These are phyloP conservation scores for Heteromeles arbutifolia DNA, from an alignment of 306 rosid genomes.

Conservation along the genomic window DNA sequence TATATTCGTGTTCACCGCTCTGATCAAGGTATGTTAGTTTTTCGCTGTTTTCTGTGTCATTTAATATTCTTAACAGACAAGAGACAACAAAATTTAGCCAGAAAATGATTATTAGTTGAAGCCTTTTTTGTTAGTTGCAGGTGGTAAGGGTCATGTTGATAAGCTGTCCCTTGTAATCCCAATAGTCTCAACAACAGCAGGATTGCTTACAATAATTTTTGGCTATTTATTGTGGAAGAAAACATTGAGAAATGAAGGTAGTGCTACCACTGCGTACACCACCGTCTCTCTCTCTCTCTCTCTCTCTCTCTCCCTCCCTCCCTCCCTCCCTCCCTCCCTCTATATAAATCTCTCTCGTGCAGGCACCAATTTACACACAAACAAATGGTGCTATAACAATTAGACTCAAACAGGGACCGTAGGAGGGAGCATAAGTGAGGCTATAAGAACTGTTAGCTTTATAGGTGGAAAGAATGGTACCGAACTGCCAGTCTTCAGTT, in stretches of 20 bases:
- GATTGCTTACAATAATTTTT: neutral
- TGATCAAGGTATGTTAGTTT: neutral
- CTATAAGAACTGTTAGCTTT: slow-evolving; percentile 4
- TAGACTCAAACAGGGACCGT: neutral
- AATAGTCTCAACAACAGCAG: neutral
- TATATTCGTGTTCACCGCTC: neutral
- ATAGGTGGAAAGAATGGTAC: slow-evolving; percentile 24
- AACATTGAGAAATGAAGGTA: neutral
- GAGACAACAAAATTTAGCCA: neutral
- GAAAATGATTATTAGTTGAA: neutral
- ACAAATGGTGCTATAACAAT: neutral
- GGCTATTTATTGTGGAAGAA: neutral
- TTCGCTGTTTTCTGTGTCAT: neutral
- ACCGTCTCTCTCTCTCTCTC: no score
- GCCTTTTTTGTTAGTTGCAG: neutral
- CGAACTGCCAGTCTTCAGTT: slow-evolving; percentile 30
- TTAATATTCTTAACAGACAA: neutral
- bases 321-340: no score
- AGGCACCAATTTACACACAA: no score
- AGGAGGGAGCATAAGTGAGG: neutral
- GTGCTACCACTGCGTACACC: neutral
- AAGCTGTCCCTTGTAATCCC: neutral
- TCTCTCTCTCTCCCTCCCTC: no score
- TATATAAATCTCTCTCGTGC: no score
- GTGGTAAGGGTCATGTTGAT: neutral